Evolutionary conservation across 2,329 filamentous ascomycete species (phyloP), one percentile per base, ranked within the genome.

Genomic region (Aureobasidium namibiae): DNA sequence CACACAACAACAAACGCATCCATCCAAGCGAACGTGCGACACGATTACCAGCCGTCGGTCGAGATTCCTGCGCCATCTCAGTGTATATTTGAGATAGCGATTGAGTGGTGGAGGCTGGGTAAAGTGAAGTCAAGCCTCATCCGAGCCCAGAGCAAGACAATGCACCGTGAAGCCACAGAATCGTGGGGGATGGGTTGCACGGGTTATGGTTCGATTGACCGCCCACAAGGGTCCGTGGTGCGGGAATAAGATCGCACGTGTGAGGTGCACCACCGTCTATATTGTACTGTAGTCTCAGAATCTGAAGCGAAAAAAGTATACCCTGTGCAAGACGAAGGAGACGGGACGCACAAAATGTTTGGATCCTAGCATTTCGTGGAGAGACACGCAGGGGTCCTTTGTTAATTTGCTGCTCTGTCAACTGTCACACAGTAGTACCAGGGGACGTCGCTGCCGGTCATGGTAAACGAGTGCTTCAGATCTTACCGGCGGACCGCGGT

Each of bases 321-420:
- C 31, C 11, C 45, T 14, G 23, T 23, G 10, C 45, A 11, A 48
- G 18, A 48, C 36, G 29, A 23, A 2, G 11, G 18, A 49, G 18
- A 21, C 26, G 9, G 24, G 31, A 11, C 24, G 18, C 18, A 49
- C 24, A 31, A 18, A 24, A 49, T 9, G 13, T 49, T 49, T 36
- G 14, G 13, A 18, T 36, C 3, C 46, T 5, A 24, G 29, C 44
- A 24, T 36, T 23, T 36, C 46, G 46, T 24, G 33, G 13, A 31
- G 34, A 11, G 26, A 34, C n/a, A 52, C n/a, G 48, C 48, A 52
- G 48, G 48, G 48, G 48, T 52, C 24, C 33, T 38, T 31, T n/a
- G 33, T 23, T 54, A 54, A 54, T 54, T 54, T 54, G 14, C 48
- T 52, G 48, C 48, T 34, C 34, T 52, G 48, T 29, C 11, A 52